phyloP scores from a whole-genome alignment of 2,329 filamentous ascomycete species.

The Dothidotthia symphoricarpi region DNA sequence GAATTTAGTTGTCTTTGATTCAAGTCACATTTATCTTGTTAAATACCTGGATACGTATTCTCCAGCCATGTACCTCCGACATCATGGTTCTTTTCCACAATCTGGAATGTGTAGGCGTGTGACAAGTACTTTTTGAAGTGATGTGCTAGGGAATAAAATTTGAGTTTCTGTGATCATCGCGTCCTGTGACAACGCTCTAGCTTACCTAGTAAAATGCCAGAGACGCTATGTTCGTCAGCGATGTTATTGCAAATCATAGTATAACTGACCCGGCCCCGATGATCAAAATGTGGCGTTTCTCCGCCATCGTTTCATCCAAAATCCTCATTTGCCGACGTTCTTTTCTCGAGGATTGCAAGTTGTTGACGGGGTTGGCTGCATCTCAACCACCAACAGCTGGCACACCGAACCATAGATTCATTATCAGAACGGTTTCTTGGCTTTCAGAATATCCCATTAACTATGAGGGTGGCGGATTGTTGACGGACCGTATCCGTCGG shows the following conservation, averaged over 20 bases:
- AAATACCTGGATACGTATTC: slow-evolving; percentile 7
- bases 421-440: too few relatives aligned
- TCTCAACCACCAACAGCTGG: too few relatives aligned
- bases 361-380: too few relatives aligned
- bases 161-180: neutral
- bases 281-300: slow-evolving; percentile 5
- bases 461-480: too few relatives aligned
- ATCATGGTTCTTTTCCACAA: slow-evolving; percentile 10
- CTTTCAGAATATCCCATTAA: neutral
- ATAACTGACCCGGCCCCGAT: slow-evolving; percentile 4
- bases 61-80: slow-evolving; percentile 12
- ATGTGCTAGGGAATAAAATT: slow-evolving; percentile 2
- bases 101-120: slow-evolving; percentile 3
- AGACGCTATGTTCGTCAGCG: slow-evolving; percentile 1
- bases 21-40: neutral
- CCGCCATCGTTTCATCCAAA: neutral
- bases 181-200: neutral
- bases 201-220: slow-evolving; percentile 2
- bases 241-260: neutral
- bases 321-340: neutral
- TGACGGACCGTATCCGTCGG: too few relatives aligned
- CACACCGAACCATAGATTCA: too few relatives aligned
- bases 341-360: too few relatives aligned
- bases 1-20: neutral
- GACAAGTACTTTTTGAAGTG: slow-evolving; percentile 4